phyloP scores from a whole-genome alignment of 139 green algal species.

The Diplosphaera chodatii region DNA sequence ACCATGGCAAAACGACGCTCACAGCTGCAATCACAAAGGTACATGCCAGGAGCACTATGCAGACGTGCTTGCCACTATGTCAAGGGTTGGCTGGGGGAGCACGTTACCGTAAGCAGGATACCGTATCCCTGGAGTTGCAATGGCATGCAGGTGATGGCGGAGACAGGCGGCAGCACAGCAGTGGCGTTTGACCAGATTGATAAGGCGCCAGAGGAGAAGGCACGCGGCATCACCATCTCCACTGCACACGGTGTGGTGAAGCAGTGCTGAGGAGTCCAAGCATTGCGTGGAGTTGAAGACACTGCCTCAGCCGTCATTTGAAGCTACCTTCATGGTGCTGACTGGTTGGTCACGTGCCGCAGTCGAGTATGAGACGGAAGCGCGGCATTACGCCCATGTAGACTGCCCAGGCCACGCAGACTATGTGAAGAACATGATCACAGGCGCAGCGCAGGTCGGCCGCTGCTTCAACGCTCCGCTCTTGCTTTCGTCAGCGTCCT shows the following conservation, averaged over 20 bases:
- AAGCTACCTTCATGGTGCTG: too few relatives aligned
- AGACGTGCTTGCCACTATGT: too few relatives aligned
- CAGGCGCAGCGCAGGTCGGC: slow-evolving; percentile 80
- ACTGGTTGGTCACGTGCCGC: too few relatives aligned
- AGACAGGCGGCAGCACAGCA: slow-evolving; percentile 65
- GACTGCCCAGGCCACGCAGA: slow-evolving; percentile 98
- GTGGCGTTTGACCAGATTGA: slow-evolving; percentile 97
- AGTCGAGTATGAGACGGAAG: slow-evolving; percentile 98
- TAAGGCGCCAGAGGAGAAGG: slow-evolving; percentile 98
- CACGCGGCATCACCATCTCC: slow-evolving; percentile 98
- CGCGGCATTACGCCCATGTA: slow-evolving; percentile 97
- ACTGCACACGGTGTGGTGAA: slow-evolving; percentile 82
- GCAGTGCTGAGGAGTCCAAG: too few relatives aligned
- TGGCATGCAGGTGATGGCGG: slow-evolving; percentile 83
- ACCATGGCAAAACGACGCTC: slow-evolving; percentile 98
- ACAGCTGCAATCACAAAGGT: slow-evolving; percentile 93
- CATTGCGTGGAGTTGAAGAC: too few relatives aligned
- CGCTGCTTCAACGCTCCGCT: too few relatives aligned
- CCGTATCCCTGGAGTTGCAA: too few relatives aligned
- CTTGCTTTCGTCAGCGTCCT: too few relatives aligned
- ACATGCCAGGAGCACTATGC: too few relatives aligned
- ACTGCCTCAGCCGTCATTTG: too few relatives aligned
- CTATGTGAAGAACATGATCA: slow-evolving; percentile 99
- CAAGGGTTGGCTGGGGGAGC: too few relatives aligned
- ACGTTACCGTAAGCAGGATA: too few relatives aligned